phyloP scores from a whole-genome alignment of 257 asterid species.

The Petunia axillaris region DNA sequence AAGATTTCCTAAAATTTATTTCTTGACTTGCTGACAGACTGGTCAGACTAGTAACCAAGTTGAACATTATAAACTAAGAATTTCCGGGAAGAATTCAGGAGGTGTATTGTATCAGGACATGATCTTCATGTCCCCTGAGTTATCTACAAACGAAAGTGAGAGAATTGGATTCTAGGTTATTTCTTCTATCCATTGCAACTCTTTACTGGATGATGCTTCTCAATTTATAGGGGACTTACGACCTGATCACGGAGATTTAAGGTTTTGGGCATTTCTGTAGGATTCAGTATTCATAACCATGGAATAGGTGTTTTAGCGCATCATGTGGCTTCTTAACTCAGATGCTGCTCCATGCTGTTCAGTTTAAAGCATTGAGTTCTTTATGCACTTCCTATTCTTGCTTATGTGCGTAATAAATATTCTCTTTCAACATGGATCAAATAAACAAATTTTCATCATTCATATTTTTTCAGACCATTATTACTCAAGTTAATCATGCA shows the following conservation, averaged over 20 bases:
- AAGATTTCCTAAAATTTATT: not conserved
- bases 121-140: no score
- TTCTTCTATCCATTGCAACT: not conserved
- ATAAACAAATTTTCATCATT: not conserved
- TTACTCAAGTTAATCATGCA: constrained; percentile 79
- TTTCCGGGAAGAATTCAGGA: not conserved
- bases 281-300: constrained; percentile 4
- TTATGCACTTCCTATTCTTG: not conserved
- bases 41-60: not conserved
- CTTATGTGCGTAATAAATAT: not conserved
- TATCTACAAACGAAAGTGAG: not conserved
- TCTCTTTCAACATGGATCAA: not conserved
- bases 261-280: constrained; percentile 13
- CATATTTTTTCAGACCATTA: constrained; percentile 52
- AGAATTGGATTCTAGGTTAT: not conserved
- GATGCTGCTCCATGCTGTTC: constrained; percentile 3
- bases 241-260: not conserved
- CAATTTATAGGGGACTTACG: not conserved
- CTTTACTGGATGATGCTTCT: not conserved
- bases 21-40: not conserved
- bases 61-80: constrained; percentile 1
- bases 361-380: constrained; percentile 3
- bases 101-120: not conserved
- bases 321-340: not conserved
- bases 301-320: not conserved